phyloP scores from a whole-genome alignment of 225 moss, liverwort and hornwort species.

The Sphagnum contortum region DNA sequence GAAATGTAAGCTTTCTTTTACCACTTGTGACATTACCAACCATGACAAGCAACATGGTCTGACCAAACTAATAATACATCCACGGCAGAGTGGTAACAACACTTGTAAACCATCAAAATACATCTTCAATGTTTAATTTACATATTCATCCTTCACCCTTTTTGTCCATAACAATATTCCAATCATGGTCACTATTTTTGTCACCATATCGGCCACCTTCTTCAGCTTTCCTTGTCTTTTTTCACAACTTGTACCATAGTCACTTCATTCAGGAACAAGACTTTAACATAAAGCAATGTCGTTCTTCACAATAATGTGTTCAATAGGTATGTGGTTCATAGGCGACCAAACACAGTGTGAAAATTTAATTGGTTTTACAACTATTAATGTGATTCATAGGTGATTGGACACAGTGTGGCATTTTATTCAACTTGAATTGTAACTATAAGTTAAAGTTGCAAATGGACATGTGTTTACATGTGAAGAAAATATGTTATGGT shows the following conservation, averaged over 20 bases:
- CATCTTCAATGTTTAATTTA: constrained; percentile 33
- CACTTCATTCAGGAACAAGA: constrained; percentile 23
- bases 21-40: constrained; percentile 29
- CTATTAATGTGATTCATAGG: too few species aligned
- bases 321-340: constrained; percentile 42
- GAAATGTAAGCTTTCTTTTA: constrained; percentile 33
- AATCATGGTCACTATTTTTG: constrained; percentile 35
- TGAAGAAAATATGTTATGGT: too few species aligned
- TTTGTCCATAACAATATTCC: constrained; percentile 44
- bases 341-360: too few species aligned
- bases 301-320: constrained; percentile 31
- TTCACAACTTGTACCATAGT: constrained; percentile 20
- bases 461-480: too few species aligned
- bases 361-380: too few species aligned
- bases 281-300: constrained; percentile 22
- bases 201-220: constrained; percentile 40
- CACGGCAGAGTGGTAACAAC: constrained; percentile 44
- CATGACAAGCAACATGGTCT: constrained; percentile 29
- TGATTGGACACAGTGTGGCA: too few species aligned
- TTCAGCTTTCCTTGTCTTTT: constrained; percentile 38
- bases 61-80: constrained; percentile 43
- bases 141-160: constrained; percentile 37
- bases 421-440: too few species aligned
- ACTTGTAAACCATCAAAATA: constrained; percentile 40
- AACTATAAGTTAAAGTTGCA: too few species aligned